A percentile compares a stretch with the other conserved stretches of the same genome.
phyloP scores from a whole-genome alignment of 2,329 filamentous ascomycete species.

The Talaromyces sp. region DNA sequence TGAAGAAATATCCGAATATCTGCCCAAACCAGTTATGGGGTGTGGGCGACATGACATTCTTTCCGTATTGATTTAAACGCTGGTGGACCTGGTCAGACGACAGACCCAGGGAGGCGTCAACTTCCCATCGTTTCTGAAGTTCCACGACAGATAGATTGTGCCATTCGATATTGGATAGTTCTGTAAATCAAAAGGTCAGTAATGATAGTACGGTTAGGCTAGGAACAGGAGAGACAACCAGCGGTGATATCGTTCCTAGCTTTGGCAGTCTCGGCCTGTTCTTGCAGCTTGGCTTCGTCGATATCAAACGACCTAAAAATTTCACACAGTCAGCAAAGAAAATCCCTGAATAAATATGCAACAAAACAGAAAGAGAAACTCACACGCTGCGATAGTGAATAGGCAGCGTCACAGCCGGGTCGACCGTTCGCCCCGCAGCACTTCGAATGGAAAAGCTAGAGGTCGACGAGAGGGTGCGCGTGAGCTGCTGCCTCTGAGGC shows the following conservation, averaged over 20 bases:
- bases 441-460: conserved; percentile 12
- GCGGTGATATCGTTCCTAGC: conserved; percentile 42
- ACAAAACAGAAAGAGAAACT: not conserved
- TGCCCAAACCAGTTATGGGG: conserved; percentile 56
- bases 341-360: not conserved
- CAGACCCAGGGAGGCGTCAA: conserved; percentile 54
- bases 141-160: conserved; percentile 57
- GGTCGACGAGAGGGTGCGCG: conserved; percentile 8
- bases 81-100: conserved; percentile 53
- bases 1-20: conserved; percentile 67
- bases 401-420: conserved; percentile 22
- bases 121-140: conserved; percentile 55
- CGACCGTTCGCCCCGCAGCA: conserved; percentile 12
- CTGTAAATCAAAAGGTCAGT: conserved; percentile 25
- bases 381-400: conserved; percentile 29
- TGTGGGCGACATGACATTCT: conserved; percentile 62
- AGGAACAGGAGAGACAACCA: conserved; percentile 25
- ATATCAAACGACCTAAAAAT: conserved; percentile 49
- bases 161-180: conserved; percentile 61
- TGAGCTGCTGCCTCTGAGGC: conserved; percentile 8
- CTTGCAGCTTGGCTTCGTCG: conserved; percentile 49
- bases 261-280: conserved; percentile 37
- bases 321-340: conserved; percentile 1
- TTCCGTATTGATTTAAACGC: conserved; percentile 57
- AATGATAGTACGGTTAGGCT: not conserved